These are phyloP conservation scores for Cornus suecica DNA, from an alignment of 148 eudicot genomes.

Conservation along the genomic window DNA sequence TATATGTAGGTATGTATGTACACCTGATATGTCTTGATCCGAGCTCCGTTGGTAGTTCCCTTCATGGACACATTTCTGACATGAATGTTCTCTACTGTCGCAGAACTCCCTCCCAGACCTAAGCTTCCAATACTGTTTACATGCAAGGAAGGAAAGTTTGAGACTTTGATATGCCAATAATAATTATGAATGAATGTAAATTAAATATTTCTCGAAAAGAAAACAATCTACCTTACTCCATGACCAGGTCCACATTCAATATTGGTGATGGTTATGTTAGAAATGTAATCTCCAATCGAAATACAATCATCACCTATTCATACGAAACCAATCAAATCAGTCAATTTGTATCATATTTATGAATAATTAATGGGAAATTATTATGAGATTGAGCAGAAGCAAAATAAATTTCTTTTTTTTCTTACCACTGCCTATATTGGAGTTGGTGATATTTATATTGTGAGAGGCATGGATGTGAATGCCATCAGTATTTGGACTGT, in stretches of 20 bases:
- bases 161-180: too few species aligned
- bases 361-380: too few species aligned
- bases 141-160: neutral
- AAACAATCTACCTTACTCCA: slow-evolving; percentile 48
- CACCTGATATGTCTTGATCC: slow-evolving; percentile 71
- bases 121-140: slow-evolving; percentile 61
- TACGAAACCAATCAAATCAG: neutral
- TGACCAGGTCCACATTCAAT: slow-evolving; percentile 75
- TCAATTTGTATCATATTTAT: neutral
- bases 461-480: slow-evolving; percentile 53
- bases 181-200: too few species aligned
- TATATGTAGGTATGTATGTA: neutral
- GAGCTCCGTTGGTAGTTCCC: slow-evolving; percentile 69
- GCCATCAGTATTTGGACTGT: slow-evolving; percentile 71
- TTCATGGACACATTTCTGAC: slow-evolving; percentile 39
- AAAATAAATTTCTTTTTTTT: too few species aligned
- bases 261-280: slow-evolving; percentile 37
- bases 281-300: slow-evolving; percentile 62
- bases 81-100: slow-evolving; percentile 43
- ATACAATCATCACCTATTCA: slow-evolving; percentile 66
- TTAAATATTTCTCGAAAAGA: neutral
- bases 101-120: slow-evolving; percentile 46
- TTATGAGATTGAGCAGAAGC: too few species aligned
- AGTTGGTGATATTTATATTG: slow-evolving; percentile 31
- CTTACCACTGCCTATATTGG: slow-evolving; percentile 42